A percentile compares a stretch with the other conserved stretches of the same genome.
Conservation (phyloP, 306 rosid species). For the Betula pendula region DNA sequence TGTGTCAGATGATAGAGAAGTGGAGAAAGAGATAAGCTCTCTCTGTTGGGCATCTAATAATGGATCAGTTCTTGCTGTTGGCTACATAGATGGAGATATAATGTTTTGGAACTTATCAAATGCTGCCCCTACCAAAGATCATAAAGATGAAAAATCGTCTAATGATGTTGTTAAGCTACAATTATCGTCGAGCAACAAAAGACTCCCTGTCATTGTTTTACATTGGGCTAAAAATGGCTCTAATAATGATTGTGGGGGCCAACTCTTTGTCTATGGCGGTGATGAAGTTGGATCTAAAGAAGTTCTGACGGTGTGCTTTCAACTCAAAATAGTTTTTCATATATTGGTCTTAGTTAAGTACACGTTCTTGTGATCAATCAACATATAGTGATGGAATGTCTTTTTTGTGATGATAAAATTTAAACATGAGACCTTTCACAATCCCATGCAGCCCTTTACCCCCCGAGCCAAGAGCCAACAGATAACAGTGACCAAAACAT, state of each 20-base stretch:
- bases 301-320: constrained; percentile 64
- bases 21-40: constrained; percentile 78
- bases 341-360: constrained; percentile 18
- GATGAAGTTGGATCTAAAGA: constrained; percentile 81
- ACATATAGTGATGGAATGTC: not conserved
- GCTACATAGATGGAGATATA: constrained; percentile 92
- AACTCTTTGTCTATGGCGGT: constrained; percentile 86
- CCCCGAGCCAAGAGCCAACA: not conserved
- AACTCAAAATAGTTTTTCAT: constrained; percentile 25
- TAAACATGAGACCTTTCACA: not conserved
- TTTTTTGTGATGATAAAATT: not conserved
- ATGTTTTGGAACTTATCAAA: constrained; percentile 76
- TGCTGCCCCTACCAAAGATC: constrained; percentile 40
- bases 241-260: constrained; percentile 42
- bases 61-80: constrained; percentile 75
- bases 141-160: constrained; percentile 38
- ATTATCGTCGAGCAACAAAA: constrained; percentile 60
- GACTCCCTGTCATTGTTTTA: constrained; percentile 72
- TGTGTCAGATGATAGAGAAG: constrained; percentile 42
- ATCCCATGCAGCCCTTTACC: constrained; percentile 1
- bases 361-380: constrained; percentile 19
- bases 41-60: constrained; percentile 81
- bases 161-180: constrained; percentile 72
- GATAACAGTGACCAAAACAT: not conserved
- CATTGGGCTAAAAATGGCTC: constrained; percentile 58